A percentile compares a stretch with the other conserved stretches of the same genome.
Conservation (phyloP, 345 rosid species). For the Eucalyptus lansdowneana region DNA sequence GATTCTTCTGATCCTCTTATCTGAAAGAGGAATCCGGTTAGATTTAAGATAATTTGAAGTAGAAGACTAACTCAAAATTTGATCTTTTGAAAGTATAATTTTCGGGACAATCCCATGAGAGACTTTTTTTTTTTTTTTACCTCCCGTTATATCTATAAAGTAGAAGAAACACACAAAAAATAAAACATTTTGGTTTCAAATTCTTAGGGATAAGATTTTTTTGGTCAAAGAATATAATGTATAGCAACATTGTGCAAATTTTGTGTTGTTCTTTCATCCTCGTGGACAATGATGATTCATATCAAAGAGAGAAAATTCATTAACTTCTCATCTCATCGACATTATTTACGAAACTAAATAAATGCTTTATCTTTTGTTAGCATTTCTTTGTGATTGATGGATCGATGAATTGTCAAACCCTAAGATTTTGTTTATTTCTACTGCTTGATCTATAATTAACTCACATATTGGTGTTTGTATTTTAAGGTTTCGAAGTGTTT, state of each 20-base stretch:
- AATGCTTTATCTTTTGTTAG: background rate
- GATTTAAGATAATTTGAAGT: background rate
- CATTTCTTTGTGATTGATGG: background rate
- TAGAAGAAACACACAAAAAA: background rate
- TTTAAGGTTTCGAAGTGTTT: no score
- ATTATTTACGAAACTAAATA: background rate
- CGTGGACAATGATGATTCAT: background rate
- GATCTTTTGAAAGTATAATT: background rate
- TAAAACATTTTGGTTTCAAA: background rate
- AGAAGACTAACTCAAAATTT: background rate
- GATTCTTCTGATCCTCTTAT: background rate
- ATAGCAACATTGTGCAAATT: background rate
- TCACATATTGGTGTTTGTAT: background rate
- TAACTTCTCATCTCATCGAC: background rate
- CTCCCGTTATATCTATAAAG: background rate
- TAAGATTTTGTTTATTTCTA: background rate
- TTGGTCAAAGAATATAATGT: background rate
- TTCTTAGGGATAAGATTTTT: background rate
- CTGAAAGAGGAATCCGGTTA: background rate
- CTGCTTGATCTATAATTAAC: background rate
- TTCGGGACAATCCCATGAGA: background rate
- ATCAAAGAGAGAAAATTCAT: background rate
- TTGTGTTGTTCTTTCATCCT: background rate
- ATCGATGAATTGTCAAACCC: background rate
- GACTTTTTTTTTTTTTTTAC: fast-evolving